A percentile compares a stretch with the other conserved stretches of the same genome.
phyloP scores from a whole-genome alignment of 2,329 filamentous ascomycete genomes.

The Rutstroemia sp. region DNA sequence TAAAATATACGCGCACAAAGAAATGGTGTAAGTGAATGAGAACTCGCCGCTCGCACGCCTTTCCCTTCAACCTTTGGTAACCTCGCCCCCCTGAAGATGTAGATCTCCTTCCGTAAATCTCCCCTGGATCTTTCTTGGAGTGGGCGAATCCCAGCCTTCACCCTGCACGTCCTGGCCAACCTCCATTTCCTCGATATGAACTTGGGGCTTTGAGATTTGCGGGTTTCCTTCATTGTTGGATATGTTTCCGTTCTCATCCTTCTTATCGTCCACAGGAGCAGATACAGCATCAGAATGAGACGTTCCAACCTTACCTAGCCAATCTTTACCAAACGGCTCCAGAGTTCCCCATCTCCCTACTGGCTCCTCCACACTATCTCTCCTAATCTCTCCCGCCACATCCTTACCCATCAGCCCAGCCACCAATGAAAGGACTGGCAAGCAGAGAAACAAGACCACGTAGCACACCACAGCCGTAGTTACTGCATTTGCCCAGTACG shows the following conservation, averaged over 20 bases:
- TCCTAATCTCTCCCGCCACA: slow-evolving; percentile 13
- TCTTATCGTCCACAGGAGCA: not conserved
- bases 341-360: slow-evolving; percentile 8
- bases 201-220: not conserved
- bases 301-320: slow-evolving; percentile 5
- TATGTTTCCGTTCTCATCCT: not conserved
- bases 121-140: not conserved
- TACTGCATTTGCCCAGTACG: slow-evolving; percentile 19
- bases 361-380: slow-evolving; percentile 9
- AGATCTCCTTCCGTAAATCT: not conserved
- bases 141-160: not conserved
- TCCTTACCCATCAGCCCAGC: slow-evolving; percentile 20
- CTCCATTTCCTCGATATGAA: not conserved
- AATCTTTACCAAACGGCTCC: slow-evolving; percentile 12
- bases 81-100: not conserved
- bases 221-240: not conserved
- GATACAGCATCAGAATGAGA: too few relatives aligned
- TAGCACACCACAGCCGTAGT: slow-evolving; percentile 4
- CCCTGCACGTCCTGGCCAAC: not conserved
- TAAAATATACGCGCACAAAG: too few relatives aligned
- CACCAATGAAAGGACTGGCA: slow-evolving; percentile 20
- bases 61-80: not conserved
- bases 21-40: too few relatives aligned
- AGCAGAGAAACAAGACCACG: not conserved
- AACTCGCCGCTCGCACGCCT: too few relatives aligned